phyloP scores from a whole-genome alignment of 768 basidiomycete genomes.

The Suillus brevipes region DNA sequence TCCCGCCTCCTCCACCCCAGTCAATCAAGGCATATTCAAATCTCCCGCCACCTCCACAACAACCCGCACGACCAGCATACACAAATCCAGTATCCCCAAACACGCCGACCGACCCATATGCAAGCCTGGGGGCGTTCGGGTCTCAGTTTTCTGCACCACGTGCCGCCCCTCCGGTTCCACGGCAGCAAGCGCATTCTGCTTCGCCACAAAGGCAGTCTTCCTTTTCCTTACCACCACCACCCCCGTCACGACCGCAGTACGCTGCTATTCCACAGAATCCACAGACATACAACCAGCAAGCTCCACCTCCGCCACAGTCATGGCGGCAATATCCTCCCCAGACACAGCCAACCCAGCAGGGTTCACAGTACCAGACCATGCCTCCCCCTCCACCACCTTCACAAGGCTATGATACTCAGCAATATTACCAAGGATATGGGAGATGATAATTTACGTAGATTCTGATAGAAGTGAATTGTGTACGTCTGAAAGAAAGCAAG shows the following conservation, averaged over 20 bases:
- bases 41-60: constrained; percentile 24
- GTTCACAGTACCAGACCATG: constrained; percentile 28
- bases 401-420: constrained; percentile 26
- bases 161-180: constrained; percentile 17
- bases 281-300: constrained; percentile 19
- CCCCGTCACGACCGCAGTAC: constrained; percentile 24
- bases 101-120: constrained; percentile 38
- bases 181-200: constrained; percentile 20
- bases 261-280: constrained; percentile 7
- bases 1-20: constrained; percentile 14
- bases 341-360: constrained; percentile 21
- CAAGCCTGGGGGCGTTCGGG: constrained; percentile 30
- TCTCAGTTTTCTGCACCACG: constrained; percentile 11
- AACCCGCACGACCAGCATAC: constrained; percentile 26
- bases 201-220: constrained; percentile 28
- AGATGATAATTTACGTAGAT: constrained; percentile 17
- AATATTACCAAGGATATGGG: constrained; percentile 34
- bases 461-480: neutral
- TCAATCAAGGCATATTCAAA: constrained; percentile 25
- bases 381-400: constrained; percentile 34
- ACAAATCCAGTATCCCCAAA: constrained; percentile 20
- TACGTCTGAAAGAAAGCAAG: neutral
- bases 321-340: constrained; percentile 28
- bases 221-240: constrained; percentile 20
- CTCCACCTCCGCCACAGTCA: constrained; percentile 26